Evolutionary conservation across 116 monocot species (phyloP).

Genomic region (Posidonia oceanica): DNA sequence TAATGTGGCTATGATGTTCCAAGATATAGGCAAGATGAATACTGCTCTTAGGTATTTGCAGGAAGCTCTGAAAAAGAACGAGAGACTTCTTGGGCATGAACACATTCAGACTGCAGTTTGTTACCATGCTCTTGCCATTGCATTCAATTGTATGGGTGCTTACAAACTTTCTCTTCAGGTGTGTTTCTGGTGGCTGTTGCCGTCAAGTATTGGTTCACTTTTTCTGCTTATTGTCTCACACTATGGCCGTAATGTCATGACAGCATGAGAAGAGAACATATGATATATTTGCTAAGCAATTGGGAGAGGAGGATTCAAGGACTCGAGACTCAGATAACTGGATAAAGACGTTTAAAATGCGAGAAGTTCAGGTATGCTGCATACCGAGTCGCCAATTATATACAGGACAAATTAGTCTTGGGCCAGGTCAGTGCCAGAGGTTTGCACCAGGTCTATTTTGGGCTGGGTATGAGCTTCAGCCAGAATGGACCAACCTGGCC

Average conservation of each 20-base stretch:
- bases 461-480: too few species aligned
- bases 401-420: too few species aligned
- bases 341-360: slow-evolving; percentile 82
- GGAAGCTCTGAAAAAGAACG: slow-evolving; percentile 88
- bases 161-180: slow-evolving; percentile 96
- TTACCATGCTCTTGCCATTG: slow-evolving; percentile 98
- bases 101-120: slow-evolving; percentile 97
- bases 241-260: slow-evolving; percentile 4
- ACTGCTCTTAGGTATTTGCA: slow-evolving; percentile 84
- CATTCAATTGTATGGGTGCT: slow-evolving; percentile 88
- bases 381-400: too few species aligned
- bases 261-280: slow-evolving; percentile 96
- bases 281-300: slow-evolving; percentile 88
- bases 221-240: not conserved
- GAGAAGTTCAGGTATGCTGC: slow-evolving; percentile 58
- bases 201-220: not conserved
- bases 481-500: too few species aligned
- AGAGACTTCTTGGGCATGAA: slow-evolving; percentile 76
- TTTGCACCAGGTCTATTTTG: too few species aligned
- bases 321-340: slow-evolving; percentile 85
- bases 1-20: slow-evolving; percentile 98
- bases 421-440: too few species aligned
- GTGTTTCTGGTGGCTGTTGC: not conserved
- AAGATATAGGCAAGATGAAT: slow-evolving; percentile 88
- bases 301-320: slow-evolving; percentile 84